Percentiles rank a stretch among this genome's conserved stretches.
Conservation (phyloP, 225 moss, liverwort and hornwort genomes). For the Physcomitrium patens region DNA sequence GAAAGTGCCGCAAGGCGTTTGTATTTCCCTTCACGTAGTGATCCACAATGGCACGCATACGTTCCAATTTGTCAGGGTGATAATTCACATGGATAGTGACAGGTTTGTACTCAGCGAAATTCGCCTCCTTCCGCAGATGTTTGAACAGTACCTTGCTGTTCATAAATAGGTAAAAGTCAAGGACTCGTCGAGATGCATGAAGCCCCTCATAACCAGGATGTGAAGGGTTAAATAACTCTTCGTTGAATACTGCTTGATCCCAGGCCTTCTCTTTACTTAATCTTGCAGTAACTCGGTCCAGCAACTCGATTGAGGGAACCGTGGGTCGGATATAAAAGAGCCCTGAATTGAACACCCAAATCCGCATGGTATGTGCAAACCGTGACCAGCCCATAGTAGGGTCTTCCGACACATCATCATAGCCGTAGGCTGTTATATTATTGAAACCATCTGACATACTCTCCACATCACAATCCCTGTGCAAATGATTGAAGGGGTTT, state of each 20-base stretch:
- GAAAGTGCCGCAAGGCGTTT: conserved; percentile 77
- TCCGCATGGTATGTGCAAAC: conserved; percentile 93
- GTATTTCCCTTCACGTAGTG: conserved; percentile 74
- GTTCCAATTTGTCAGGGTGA: conserved; percentile 87
- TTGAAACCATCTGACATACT: conserved; percentile 87
- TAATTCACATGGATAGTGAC: conserved; percentile 95
- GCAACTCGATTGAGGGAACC: conserved; percentile 78
- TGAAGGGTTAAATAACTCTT: conserved; percentile 90
- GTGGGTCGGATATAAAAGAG: conserved; percentile 96
- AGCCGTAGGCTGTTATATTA: conserved; percentile 86
- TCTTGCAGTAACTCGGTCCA: conserved; percentile 79
- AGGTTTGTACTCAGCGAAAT: conserved; percentile 56
- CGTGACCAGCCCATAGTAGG: conserved; percentile 88
- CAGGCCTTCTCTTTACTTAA: conserved; percentile 80
- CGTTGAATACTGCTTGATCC: conserved; percentile 99
- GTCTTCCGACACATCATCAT: conserved; percentile 84
- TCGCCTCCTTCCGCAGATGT: conserved; percentile 65
- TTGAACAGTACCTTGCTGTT: conserved; percentile 97
- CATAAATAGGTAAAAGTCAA: conserved; percentile 79
- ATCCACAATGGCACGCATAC: conserved; percentile 87
- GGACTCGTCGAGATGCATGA: conserved; percentile 83
- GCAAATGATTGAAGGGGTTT: conserved; percentile 75
- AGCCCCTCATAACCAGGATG: conserved; percentile 87
- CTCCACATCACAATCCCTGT: conserved; percentile 90
- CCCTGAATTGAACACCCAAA: conserved; percentile 97